These are phyloP conservation scores for Aurifilum marmelostoma DNA, from an alignment of 2,329 filamentous ascomycete species.

Conservation along the genomic window DNA sequence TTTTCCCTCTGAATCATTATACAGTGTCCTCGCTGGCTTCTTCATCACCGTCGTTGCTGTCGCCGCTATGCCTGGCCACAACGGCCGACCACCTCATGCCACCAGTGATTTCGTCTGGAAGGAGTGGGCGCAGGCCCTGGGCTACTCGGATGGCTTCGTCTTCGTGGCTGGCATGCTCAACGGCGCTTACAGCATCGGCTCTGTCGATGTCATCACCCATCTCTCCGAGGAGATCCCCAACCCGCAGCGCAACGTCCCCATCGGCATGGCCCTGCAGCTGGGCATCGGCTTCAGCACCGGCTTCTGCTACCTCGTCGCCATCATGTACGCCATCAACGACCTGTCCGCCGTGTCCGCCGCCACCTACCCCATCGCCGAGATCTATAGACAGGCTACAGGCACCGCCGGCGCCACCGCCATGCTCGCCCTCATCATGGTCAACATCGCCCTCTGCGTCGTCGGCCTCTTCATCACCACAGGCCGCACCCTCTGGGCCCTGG, in stretches of 20 bases:
- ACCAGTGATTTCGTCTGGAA: slow-evolving; percentile 44
- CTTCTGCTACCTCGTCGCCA: slow-evolving; percentile 54
- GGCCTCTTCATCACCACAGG: slow-evolving; percentile 45
- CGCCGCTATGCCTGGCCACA: slow-evolving; percentile 52
- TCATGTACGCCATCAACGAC: slow-evolving; percentile 63
- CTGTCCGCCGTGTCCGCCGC: slow-evolving; percentile 53
- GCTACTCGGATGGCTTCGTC: slow-evolving; percentile 47
- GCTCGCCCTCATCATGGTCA: slow-evolving; percentile 46
- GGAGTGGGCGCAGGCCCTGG: slow-evolving; percentile 44
- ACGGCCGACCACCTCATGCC: slow-evolving; percentile 38
- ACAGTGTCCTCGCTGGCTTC: slow-evolving; percentile 52
- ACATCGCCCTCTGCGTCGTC: slow-evolving; percentile 41
- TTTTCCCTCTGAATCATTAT: neutral
- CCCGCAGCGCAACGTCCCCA: slow-evolving; percentile 56
- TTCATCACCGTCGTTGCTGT: slow-evolving; percentile 60
- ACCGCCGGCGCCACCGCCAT: slow-evolving; percentile 56
- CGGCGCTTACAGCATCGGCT: slow-evolving; percentile 69
- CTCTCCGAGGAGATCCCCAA: slow-evolving; percentile 66
- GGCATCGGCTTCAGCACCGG: slow-evolving; percentile 55
- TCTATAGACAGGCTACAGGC: slow-evolving; percentile 64
- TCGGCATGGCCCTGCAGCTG: slow-evolving; percentile 55
- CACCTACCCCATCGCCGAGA: slow-evolving; percentile 66
- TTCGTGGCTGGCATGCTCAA: slow-evolving; percentile 56
- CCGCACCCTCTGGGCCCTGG: slow-evolving; percentile 46
- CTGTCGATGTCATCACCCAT: slow-evolving; percentile 67